These are phyloP conservation scores for Phytopythium kandeliae DNA, from an alignment of 352 stramenopile genomes.

Conservation along the genomic window DNA sequence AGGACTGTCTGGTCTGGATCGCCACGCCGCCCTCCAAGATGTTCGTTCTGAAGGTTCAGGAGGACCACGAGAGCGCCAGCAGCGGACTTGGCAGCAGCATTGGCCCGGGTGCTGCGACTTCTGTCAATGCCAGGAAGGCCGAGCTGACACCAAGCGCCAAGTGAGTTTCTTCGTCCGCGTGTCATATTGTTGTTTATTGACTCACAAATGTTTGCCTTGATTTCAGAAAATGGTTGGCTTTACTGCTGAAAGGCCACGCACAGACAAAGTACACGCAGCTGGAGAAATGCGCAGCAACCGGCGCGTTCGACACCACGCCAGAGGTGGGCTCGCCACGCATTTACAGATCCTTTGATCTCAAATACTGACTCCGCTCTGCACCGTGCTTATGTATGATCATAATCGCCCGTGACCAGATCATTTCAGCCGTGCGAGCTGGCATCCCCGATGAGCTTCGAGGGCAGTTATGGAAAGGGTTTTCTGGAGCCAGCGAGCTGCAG, in stretches of 20 bases:
- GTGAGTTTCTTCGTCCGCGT: conserved; percentile 9
- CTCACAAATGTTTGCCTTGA: too few relatives aligned
- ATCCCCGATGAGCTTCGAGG: conserved; percentile 75
- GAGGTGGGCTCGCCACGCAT: too few relatives aligned
- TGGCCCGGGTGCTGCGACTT: conserved; percentile 14
- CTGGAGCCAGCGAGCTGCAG: conserved; percentile 52
- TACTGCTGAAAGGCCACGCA: conserved; percentile 69
- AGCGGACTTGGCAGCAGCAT: conserved; percentile 13
- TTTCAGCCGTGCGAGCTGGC: conserved; percentile 65
- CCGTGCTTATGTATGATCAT: neutral
- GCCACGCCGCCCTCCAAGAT: conserved; percentile 79
- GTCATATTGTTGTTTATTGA: neutral
- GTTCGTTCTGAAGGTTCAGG: conserved; percentile 76
- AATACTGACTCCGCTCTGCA: neutral
- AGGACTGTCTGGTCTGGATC: conserved; percentile 77
- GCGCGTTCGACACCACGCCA: conserved; percentile 52
- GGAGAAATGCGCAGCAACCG: conserved; percentile 61
- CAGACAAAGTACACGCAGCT: conserved; percentile 82
- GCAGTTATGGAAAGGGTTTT: conserved; percentile 72
- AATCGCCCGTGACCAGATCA: conserved; percentile 29
- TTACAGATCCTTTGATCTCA: neutral
- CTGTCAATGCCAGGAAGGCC: conserved; percentile 24
- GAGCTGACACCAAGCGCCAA: conserved; percentile 63
- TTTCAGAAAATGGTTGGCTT: conserved; percentile 54
- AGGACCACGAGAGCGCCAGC: conserved; percentile 39